These are phyloP conservation scores for Colletotrichum aenigma DNA, from an alignment of 2,329 filamentous ascomycete genomes.

Conservation along the genomic window DNA sequence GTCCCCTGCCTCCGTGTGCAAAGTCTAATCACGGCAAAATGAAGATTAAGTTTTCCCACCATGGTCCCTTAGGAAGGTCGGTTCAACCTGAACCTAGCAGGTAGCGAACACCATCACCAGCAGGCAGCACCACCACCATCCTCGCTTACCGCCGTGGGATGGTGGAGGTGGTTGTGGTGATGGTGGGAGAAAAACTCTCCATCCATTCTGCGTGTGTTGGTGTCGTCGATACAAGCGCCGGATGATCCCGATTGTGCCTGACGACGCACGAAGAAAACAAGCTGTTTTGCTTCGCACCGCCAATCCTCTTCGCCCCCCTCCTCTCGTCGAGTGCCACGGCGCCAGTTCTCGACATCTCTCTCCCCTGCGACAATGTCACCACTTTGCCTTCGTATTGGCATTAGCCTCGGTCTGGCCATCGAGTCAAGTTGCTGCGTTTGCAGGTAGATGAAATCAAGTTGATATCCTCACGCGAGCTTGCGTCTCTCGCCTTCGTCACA, in stretches of 20 bases:
- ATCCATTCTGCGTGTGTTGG: neutral
- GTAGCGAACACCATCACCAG: neutral
- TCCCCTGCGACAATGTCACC: neutral
- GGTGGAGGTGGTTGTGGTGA: neutral
- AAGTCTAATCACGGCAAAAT: neutral
- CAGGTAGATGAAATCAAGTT: neutral
- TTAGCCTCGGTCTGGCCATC: neutral
- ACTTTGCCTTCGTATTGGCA: neutral
- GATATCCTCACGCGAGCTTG: neutral
- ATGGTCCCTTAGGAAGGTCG: neutral
- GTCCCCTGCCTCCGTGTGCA: neutral
- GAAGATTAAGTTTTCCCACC: neutral
- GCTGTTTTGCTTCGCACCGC: neutral
- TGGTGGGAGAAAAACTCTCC: neutral
- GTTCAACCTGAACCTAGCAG: neutral
- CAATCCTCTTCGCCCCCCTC: neutral
- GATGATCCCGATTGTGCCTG: neutral
- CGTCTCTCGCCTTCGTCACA: neutral
- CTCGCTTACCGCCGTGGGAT: neutral
- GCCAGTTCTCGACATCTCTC: neutral
- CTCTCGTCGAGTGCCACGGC: neutral
- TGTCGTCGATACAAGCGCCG: neutral
- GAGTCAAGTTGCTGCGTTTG: neutral
- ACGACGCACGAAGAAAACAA: neutral
- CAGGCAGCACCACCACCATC: neutral